A percentile compares a stretch with the other conserved stretches of the same genome.
These are phyloP conservation scores for Blastobotrys apis DNA, from an alignment of 1,139 yeast genomes.

Conservation along the genomic window DNA sequence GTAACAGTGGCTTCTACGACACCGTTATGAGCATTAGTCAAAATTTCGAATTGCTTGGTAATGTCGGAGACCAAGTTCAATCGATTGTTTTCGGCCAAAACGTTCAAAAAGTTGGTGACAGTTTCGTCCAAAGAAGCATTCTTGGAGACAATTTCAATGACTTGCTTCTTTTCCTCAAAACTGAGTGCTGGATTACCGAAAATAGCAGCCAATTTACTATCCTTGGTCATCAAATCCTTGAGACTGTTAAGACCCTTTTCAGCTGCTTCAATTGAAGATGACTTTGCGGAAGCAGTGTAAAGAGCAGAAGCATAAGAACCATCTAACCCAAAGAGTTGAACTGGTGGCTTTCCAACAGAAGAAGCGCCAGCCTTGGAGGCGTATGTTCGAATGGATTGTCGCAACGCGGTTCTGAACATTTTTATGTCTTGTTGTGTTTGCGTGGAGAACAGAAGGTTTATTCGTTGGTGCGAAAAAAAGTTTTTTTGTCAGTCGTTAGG, in stretches of 20 bases:
- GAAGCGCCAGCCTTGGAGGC: slow-evolving; percentile 41
- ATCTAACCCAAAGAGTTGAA: slow-evolving; percentile 90
- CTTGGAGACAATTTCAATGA: slow-evolving; percentile 57
- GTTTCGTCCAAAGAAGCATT: slow-evolving; percentile 63
- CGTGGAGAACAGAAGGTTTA: too few species aligned
- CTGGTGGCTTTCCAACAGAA: slow-evolving; percentile 68
- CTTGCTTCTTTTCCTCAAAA: slow-evolving; percentile 64
- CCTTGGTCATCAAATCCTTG: slow-evolving; percentile 53
- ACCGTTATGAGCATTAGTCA: slow-evolving; percentile 88
- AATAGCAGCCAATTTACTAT: slow-evolving; percentile 57
- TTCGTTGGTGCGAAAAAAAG: too few species aligned
- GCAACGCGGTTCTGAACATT: slow-evolving; percentile 15
- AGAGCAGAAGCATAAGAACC: slow-evolving; percentile 97
- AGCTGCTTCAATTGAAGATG: slow-evolving; percentile 70
- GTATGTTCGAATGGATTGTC: slow-evolving; percentile 17
- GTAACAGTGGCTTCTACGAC: slow-evolving; percentile 91
- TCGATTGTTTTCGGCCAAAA: slow-evolving; percentile 94
- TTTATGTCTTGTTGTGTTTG: too few species aligned
- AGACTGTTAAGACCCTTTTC: slow-evolving; percentile 62
- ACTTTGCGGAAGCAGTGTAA: slow-evolving; percentile 86
- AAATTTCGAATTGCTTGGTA: slow-evolving; percentile 65
- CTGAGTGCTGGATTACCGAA: slow-evolving; percentile 84
- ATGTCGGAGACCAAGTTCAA: slow-evolving; percentile 63
- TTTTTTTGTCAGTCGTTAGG: too few species aligned
- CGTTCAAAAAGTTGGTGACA: slow-evolving; percentile 73